Base-by-base conservation (phyloP, 1,139 yeast genomes). In the Scheffersomyces segobiensis region DNA sequence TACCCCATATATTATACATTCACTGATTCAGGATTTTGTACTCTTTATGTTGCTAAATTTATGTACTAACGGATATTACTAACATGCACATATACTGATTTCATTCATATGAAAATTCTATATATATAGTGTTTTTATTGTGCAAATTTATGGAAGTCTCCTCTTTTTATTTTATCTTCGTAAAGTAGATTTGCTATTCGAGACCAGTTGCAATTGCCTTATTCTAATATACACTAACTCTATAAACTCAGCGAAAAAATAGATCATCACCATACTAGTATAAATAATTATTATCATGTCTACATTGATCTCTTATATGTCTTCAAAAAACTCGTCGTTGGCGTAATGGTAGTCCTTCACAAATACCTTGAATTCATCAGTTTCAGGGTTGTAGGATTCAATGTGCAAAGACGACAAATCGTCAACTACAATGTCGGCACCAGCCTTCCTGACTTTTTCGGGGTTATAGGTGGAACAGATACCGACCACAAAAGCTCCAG, bases 401-500 rank as follows among this genome's bases (percentile, higher is more conserved):
- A 80, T 76, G 68, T 72, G 71, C 69, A 80, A 78, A 20, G 80
- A 75, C 49, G 85, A 77, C 75, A 89, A 82, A 75, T 89, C 91
- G 69, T 87, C 85, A 60, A 91, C 90, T 58, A 90, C 93, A 69
- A 88, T 88, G 69, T 87, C 89, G 62, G 96, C 96, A 68, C 96
- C 96, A 54, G 91, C 84, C 56, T 79, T 84, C 75, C 87, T 84
- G 60, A 91, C 87, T 73, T 82, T 80, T 65, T 87, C 87, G 49
- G 91, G 84, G 63, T 82, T 86, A 72, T 89, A 90, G 56, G 96
- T 88, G 60, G 95, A 88, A 65, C 95, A 91, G 74, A 91, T 87
- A 70, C 96, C 97, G 66, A 91, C 85, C 62, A 90, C 88, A 72
- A 84, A 82, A 69, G 96, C 93, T 65, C 96, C 96, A 46, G 96